A percentile compares a stretch with the other conserved stretches of the same genome.
phyloP scores from a whole-genome alignment of 495 filamentous ascomycete species.

The Xylaria curta region DNA sequence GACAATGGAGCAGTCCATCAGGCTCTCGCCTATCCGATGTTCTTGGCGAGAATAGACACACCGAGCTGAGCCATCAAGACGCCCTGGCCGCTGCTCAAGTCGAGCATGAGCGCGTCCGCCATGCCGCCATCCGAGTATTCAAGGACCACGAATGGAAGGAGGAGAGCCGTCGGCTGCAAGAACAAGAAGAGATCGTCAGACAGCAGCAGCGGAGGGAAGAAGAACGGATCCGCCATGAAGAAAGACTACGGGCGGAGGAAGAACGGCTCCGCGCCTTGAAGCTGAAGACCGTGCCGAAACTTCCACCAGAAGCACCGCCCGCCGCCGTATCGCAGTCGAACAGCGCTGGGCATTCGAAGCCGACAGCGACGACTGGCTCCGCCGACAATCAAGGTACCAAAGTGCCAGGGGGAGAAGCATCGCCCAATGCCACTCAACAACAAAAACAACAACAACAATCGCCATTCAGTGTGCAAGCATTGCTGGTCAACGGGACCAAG shows the following conservation, averaged over 20 bases:
- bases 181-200: slow-evolving; percentile 51
- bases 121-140: slow-evolving; percentile 60
- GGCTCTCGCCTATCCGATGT: slow-evolving; percentile 44
- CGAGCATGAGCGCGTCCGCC: slow-evolving; percentile 67
- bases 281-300: slow-evolving; percentile 50
- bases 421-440: slow-evolving; percentile 19
- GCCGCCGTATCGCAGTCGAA: background rate
- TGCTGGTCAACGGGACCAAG: slow-evolving; percentile 28
- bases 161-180: slow-evolving; percentile 52
- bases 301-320: slow-evolving; percentile 35
- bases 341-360: slow-evolving; percentile 7
- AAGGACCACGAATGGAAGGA: slow-evolving; percentile 54
- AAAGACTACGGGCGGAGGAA: slow-evolving; percentile 49
- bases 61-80: slow-evolving; percentile 58
- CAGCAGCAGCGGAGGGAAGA: slow-evolving; percentile 55
- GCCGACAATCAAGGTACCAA: background rate
- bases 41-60: slow-evolving; percentile 49
- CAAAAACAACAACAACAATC: slow-evolving; percentile 17
- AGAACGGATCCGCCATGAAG: slow-evolving; percentile 56
- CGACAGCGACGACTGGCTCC: background rate
- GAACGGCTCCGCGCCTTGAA: slow-evolving; percentile 50
- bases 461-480: slow-evolving; percentile 26
- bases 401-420: background rate
- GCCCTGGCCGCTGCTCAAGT: slow-evolving; percentile 67
- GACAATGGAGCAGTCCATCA: slow-evolving; percentile 45